Base-by-base conservation (phyloP, 2,329 filamentous ascomycete species). In the Verticillium klebahnii region DNA sequence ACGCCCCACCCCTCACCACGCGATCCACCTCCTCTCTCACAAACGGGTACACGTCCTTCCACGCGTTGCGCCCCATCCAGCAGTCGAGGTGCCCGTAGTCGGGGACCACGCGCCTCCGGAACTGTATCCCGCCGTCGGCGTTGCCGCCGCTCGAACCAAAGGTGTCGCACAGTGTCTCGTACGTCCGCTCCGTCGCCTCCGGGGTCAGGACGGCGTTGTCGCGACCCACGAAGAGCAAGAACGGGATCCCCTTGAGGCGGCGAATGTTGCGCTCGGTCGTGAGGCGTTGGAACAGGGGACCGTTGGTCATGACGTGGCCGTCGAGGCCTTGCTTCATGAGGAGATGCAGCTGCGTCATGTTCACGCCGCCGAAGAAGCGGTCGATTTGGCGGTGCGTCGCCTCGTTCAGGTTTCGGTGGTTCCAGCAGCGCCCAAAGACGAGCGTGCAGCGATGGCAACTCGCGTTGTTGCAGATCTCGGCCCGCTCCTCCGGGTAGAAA, bases 401-500 rank as follows among this genome's bases (percentile, higher is more conserved):
- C 73, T 85, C 84, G 73, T 89, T 89, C 34, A 89, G 79, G 70
- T 89, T 89, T 3, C 67, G 70, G 71, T 90, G 87, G 68, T 82
- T 86, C 86, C 86, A 90, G 72, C 80, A 84, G 64, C 84, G 81
- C 39, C 86, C 87, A 66, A 88, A 89, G 15, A 85, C 80, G 29
- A 89, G 74, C 5, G 80, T 80, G 60, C 78, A 77, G 17, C 87
- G 81, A 72, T 89, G 87, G 73, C 87, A 90, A 59, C 79, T 78
- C 2, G 83, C 82, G 64, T 81, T 87, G 69, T 78, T 83, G 75
- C 87, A 90, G 2, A 86, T 77, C 73, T 90, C 87, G 31, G 74
- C 72, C 9, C 78, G 74, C 12, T 73, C 72, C 54, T 82, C 80
- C 0, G 86, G 86, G 67, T 86, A 83, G 57, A 89, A 78, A 1